Base-by-base conservation (phyloP, 2,329 filamentous ascomycete species). In the Sordariomycetes sp. region DNA sequence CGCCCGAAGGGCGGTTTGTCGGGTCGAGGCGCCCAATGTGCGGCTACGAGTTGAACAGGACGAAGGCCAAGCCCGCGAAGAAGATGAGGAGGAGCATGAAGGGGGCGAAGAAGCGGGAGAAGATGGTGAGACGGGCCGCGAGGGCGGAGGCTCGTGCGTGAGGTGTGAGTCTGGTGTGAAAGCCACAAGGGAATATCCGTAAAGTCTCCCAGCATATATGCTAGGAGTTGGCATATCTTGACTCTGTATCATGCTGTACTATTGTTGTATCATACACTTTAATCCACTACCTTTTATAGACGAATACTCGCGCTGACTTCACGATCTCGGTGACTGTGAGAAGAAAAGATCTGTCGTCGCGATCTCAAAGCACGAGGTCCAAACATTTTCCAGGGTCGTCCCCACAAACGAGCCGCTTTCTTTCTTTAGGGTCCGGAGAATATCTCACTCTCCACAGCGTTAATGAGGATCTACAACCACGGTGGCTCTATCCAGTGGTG, bases 1-100 rank as follows among this genome's bases (percentile, higher is more conserved):
- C 81, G 32, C 94, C 94, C 0, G 79, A 90, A 59, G 94, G 94
- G n/a, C 84, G 82, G 64, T 94, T 87, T 63, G 75, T 97, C 34
- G 85, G 78, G 1, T 72, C 74, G 10, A 76, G 89, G 39, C 68
- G 67, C 62, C 86, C 88, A 1, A 84, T 95, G 75, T 84, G 86
- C 63, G 88, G 82, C 7, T 90, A 84, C 80, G 59, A 85, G 59
- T 68, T 85, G 56, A 79, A 79, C 61, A 82, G 81, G 66, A 80
- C 80, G 32, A 55, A 54, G 20, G 15, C 34, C 13, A 48, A 45
- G 51, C 56, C 56, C 13, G 56, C 39, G 20, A 53, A 50, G 24
- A 73, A 71, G 15, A 70, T 74, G n/a, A 76, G 85, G 62, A 78
- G 75, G 69, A 86, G 84, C 65, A 90, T 90, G 85, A 86, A 81